Percentiles rank a stretch among this genome's conserved stretches.
Evolutionary conservation across 2,329 filamentous ascomycete genomes (phyloP).

Genomic region (Pleurostoma richardsiae): DNA sequence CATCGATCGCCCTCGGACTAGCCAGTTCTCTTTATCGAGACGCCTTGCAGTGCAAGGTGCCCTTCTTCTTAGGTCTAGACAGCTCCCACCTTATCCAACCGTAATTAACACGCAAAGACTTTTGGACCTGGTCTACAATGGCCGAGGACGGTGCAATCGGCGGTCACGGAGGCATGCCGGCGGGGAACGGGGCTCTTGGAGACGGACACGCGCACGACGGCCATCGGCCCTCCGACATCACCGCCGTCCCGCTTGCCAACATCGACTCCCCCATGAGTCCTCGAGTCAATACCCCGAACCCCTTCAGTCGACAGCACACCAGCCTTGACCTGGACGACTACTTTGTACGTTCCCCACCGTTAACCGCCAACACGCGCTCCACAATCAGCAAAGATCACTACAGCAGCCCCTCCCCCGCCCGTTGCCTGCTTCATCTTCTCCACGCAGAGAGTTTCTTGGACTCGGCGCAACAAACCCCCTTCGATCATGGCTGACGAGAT

Average conservation of each 20-base stretch:
- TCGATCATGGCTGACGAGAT: background rate
- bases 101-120: too few species aligned
- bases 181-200: background rate
- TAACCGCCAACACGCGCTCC: too few species aligned
- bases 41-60: too few species aligned
- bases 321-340: conserved; percentile 37
- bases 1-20: too few species aligned
- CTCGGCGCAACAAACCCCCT: too few species aligned
- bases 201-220: background rate
- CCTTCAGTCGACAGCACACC: conserved; percentile 21
- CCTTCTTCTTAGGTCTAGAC: too few species aligned
- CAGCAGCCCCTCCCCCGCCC: too few species aligned
- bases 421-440: too few species aligned
- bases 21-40: too few species aligned
- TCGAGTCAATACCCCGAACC: conserved; percentile 17
- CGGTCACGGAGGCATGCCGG: background rate
- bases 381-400: too few species aligned
- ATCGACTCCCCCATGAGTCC: conserved; percentile 20
- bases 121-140: conserved; percentile 1
- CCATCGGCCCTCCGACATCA: conserved; percentile 5
- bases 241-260: conserved; percentile 9
- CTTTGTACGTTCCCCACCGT: conserved; percentile 27
- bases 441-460: too few species aligned
- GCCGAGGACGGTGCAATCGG: conserved; percentile 8
- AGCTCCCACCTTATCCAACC: too few species aligned